Percentiles rank a stretch among this genome's conserved stretches.
Conservation (phyloP, 2,329 filamentous ascomycete species). For the Stemphylium beticola region DNA sequence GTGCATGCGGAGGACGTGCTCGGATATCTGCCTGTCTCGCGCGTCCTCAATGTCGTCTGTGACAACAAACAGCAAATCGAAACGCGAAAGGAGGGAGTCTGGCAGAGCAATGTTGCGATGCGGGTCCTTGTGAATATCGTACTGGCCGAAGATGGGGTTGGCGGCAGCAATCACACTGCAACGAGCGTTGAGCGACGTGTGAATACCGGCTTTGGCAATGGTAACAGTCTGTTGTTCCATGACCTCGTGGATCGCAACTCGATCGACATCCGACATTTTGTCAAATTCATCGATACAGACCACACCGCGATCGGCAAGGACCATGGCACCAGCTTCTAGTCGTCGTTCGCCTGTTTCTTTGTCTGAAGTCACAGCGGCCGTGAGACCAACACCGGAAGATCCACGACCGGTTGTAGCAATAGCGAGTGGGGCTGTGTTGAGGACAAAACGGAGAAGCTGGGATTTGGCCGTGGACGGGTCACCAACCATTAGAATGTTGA, state of each 20-base stretch:
- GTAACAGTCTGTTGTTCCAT: slow-evolving; percentile 99
- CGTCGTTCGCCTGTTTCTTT: slow-evolving; percentile 96
- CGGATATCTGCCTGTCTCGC: slow-evolving; percentile 86
- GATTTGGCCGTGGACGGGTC: slow-evolving; percentile 98
- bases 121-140: slow-evolving; percentile 97
- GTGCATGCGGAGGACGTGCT: slow-evolving; percentile 97
- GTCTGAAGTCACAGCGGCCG: slow-evolving; percentile 92
- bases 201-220: slow-evolving; percentile 97
- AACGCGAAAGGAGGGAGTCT: slow-evolving; percentile 95
- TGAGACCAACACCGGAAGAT: slow-evolving; percentile 96
- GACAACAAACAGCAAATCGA: slow-evolving; percentile 96
- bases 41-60: slow-evolving; percentile 98
- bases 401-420: slow-evolving; percentile 97
- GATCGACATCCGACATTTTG: slow-evolving; percentile 98
- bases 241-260: slow-evolving; percentile 99
- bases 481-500: slow-evolving; percentile 99
- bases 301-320: slow-evolving; percentile 93
- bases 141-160: slow-evolving; percentile 97
- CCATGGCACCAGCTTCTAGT: slow-evolving; percentile 97
- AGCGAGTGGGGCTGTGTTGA: slow-evolving; percentile 94
- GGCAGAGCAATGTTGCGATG: slow-evolving; percentile 98
- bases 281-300: slow-evolving; percentile 99
- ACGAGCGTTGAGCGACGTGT: slow-evolving; percentile 94
- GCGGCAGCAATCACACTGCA: slow-evolving; percentile 96
- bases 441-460: slow-evolving; percentile 93